Percentiles rank a stretch among this genome's conserved stretches.
Conservation (phyloP, 345 rosid species). For the Carallia brachiata region DNA sequence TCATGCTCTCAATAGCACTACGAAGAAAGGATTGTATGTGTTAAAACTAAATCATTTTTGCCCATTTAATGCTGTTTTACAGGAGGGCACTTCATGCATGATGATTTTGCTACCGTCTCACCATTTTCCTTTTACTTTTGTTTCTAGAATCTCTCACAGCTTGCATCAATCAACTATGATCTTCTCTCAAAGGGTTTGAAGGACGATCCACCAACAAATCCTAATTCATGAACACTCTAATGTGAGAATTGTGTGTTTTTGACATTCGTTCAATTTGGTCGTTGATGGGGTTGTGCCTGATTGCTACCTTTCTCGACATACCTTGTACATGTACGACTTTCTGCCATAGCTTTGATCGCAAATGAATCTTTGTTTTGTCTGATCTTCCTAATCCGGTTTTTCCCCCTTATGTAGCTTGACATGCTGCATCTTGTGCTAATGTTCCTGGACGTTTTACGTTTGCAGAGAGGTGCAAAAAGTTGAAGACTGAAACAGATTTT, state of each 20-base stretch:
- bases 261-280: constrained; percentile 12
- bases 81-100: too few species aligned
- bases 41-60: too few species aligned
- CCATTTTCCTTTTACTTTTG: constrained; percentile 14
- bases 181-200: constrained; percentile 95
- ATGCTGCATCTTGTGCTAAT: too few species aligned
- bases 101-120: neutral
- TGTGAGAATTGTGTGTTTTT: constrained; percentile 10
- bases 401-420: neutral
- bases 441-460: neutral
- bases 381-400: neutral
- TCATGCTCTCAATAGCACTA: too few species aligned
- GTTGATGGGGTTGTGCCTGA: neutral
- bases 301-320: constrained; percentile 34
- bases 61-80: too few species aligned
- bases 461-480: constrained; percentile 44
- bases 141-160: constrained; percentile 84
- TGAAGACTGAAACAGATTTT: constrained; percentile 27
- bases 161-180: constrained; percentile 97
- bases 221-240: constrained; percentile 37
- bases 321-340: constrained; percentile 70
- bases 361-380: neutral
- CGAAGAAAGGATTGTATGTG: too few species aligned
- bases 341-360: neutral
- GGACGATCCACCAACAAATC: constrained; percentile 61